Evolutionary conservation across 371 early-diverging fungal genomes (phyloP), one percentile per base, ranked within the genome.

Genomic region (Haplosporangium sp.): DNA sequence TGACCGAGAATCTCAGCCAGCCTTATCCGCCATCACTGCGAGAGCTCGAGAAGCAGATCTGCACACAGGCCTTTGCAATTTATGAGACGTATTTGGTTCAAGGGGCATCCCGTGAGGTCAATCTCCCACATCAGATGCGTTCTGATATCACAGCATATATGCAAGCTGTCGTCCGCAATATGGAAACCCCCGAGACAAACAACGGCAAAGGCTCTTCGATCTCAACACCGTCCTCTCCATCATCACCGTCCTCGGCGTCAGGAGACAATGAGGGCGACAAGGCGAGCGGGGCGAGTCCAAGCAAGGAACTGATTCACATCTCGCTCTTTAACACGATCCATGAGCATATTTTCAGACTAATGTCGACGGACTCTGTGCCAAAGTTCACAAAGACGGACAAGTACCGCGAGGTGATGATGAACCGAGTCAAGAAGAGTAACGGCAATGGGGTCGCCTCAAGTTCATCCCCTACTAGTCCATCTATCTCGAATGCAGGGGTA

Each of bases 331-430:
- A 91, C 51, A 70, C 72, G 29, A 88, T 87, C 9, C 87, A 92
- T 55, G 90, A 91, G 9, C 91, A 92, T 54, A 91, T 92, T 58
- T 93, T 91, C 80, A 81, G 88, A 29, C 79, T 93, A 11, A 90
- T 92, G 91, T 91, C 94, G 16, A 88, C 89, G 1, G 94, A 93
- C 59, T 92, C 92, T 14, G 90, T 92, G n/a, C 92, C 94, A 0
- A 93, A 92, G 81, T 93, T 92, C 75, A 82, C 89, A 18, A 88
- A 85, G 62, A 92, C 94, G 3, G 87, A 88, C 47, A 83, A 83
- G 65, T 93, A 93, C 68, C 60, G 71, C 1, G 77, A 70, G 37
- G 77, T 71, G 12, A 67, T 77, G 56, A 77, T 77, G 77, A 77
- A 59, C 54, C 61, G 71, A 18, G 72, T 71, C 52, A 77, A 71